Conservation (phyloP, 169 alveolate species). For the Eimeria acervulina region DNA sequence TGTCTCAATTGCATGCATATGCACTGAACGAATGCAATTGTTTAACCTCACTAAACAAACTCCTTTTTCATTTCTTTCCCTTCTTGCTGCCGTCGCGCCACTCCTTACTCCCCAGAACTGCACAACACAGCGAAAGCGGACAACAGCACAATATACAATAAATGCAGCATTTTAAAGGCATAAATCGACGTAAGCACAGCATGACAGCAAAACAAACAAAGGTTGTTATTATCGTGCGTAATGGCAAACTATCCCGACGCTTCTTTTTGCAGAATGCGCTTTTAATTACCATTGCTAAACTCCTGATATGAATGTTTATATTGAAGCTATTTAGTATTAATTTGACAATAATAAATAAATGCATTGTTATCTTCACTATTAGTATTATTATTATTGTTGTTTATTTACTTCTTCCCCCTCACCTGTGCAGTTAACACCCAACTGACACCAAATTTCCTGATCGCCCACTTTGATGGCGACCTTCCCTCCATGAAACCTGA, state of each 20-base stretch:
- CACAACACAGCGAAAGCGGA: background rate
- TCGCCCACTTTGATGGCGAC: slow-evolving; percentile 80
- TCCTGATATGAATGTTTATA: too few relatives aligned
- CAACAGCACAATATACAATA: background rate
- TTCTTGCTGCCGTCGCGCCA: slow-evolving; percentile 67
- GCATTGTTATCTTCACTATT: background rate
- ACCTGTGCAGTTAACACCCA: slow-evolving; percentile 84
- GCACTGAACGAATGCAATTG: background rate
- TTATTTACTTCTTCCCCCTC: background rate
- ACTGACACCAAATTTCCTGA: slow-evolving; percentile 83
- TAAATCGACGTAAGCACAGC: too few relatives aligned
- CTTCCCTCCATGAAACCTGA: slow-evolving; percentile 81
- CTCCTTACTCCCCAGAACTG: slow-evolving; percentile 80
- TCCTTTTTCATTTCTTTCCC: slow-evolving; percentile 62
- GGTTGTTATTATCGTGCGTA: too few relatives aligned
- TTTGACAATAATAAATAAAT: background rate
- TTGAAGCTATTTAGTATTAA: too few relatives aligned
- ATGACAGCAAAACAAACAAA: background rate
- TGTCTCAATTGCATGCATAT: background rate
- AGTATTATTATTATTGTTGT: background rate
- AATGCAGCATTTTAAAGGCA: background rate
- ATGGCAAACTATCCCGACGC: too few relatives aligned
- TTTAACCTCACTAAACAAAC: too few relatives aligned
- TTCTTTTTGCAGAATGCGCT: too few relatives aligned
- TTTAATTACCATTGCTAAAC: too few relatives aligned